Base-by-base conservation (phyloP, 1,284 basidiomycete species). In the Microbotryum scabiosae region DNA sequence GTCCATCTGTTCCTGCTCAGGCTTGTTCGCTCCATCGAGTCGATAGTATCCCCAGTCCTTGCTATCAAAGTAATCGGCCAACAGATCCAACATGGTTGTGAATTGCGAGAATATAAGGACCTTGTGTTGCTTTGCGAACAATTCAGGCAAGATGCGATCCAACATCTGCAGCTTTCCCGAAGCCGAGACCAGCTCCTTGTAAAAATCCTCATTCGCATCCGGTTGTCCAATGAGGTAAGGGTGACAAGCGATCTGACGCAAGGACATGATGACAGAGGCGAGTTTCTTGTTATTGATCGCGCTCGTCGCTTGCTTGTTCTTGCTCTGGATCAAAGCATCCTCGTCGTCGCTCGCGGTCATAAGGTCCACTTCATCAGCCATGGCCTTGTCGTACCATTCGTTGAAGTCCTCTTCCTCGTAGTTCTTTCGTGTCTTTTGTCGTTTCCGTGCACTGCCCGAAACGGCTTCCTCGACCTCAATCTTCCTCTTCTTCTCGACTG, bases 151-250 rank as follows among this genome's bases (percentile, higher is more conserved):
- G 16, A 98, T 77, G 14, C 91, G 84, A 68, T 97, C 89, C 0
- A 97, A 82, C 23, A 97, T 79, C 79, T 97, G 86, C 92, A 98
- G 96, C 80, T 98, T 98, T 21, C 94, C 94, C 63, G 88, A 92
- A 0, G 84, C 84, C 56, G 85, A 84, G 52, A 93, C 84, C 20
- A 97, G 79, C 30, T 88, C 84, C 65, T 79, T 58, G 83, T 76
- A n/a, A 6, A 28, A 14, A 51, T 28, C 28, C 20, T 14, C 43
- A 26, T 50, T 52, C 3, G 30, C 46, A 51, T 43, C 26, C 10
- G 0, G 88, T 88, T 85, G 70, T 92, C 85, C 36, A 73, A 97
- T 92, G 21, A 96, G 77, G 78, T 88, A 90, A 0, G 93, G 93
- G 74, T 98, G 93, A 25, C 73, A 78, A 74, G 50, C 76, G 67